Evolutionary conservation across 371 early-diverging fungal genomes (phyloP), one percentile per base, ranked within the genome.

Genomic region (Rhizopus delemar): DNA sequence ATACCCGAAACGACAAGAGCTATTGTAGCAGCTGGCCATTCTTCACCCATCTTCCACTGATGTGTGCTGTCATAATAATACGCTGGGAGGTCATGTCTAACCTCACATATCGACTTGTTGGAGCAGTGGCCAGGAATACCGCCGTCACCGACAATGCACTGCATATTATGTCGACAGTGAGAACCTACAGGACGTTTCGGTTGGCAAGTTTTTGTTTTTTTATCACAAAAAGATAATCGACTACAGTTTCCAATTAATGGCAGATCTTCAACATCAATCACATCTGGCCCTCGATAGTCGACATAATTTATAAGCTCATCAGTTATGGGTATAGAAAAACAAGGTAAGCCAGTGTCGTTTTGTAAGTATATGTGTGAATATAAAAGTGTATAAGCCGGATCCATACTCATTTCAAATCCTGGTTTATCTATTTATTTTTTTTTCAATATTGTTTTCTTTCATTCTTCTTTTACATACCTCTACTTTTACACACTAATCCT

Each of bases 171-270:
- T 11, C 63, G 43, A 54, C 80, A 79, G 8, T 50, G 50, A 35
- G 70, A 65, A 2, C 74, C 77, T 2, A 74, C 57, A 5, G 60
- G 59, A 7, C 71, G 57, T 53, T 79, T 79, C 12, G 80, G 80
- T 33, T 79, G 80, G 32, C 80, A 79, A 2, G 80, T 79, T 13
- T 56, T 59, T 2, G 71, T 69, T n/a, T 68, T 57, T 35, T 56
- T 57, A 57, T 79, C 80, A 46, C 80, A 79, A 46, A 71, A 79
- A 0, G 80, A 76, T 51, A 66, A 56, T 4, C 63, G 66, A 43
- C 73, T 79, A 55, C 80, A 79, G 39, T 79, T 79, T 43, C 80
- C 80, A 46, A 79, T 69, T 13, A 73, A 45, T 0, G 71, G 65
- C 12, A 79, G 56, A 58, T 79, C 80, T 22, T 66, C 68, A 15